Evolutionary conservation across 768 basidiomycete genomes (phyloP).

Genomic region (Collybia sp.): DNA sequence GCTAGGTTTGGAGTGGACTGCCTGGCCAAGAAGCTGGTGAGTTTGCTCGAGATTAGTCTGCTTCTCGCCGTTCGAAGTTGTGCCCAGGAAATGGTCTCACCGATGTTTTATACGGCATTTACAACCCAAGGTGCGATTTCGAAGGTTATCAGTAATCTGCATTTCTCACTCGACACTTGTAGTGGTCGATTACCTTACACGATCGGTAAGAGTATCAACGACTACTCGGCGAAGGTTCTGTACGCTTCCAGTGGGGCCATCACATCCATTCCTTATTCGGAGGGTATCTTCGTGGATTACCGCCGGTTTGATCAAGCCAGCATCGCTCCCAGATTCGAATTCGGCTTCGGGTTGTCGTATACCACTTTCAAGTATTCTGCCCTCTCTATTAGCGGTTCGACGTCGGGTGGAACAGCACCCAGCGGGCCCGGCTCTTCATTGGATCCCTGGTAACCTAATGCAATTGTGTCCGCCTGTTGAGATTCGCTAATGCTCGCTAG

Average conservation of each 20-base stretch:
- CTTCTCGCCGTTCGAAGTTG: not conserved
- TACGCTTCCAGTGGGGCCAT: slow-evolving; percentile 29
- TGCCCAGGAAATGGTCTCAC: slow-evolving; percentile 46
- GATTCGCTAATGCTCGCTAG: slow-evolving; percentile 18
- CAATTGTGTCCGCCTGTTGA: not conserved
- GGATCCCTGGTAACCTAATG: slow-evolving; percentile 37
- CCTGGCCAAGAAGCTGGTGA: slow-evolving; percentile 62
- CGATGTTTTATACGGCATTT: slow-evolving; percentile 55
- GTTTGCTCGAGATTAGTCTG: slow-evolving; percentile 1
- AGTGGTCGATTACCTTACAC: slow-evolving; percentile 46
- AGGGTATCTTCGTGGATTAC: slow-evolving; percentile 56
- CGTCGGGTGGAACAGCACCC: slow-evolving; percentile 36
- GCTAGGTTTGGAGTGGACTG: slow-evolving; percentile 46
- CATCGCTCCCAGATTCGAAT: slow-evolving; percentile 44
- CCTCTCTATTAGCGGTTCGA: slow-evolving; percentile 35
- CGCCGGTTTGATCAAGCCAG: slow-evolving; percentile 48
- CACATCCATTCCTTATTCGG: slow-evolving; percentile 50
- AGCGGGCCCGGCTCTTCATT: slow-evolving; percentile 46
- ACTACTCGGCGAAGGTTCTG: slow-evolving; percentile 53
- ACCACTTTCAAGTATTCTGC: slow-evolving; percentile 50
- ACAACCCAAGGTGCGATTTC: slow-evolving; percentile 47
- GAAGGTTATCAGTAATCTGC: not conserved
- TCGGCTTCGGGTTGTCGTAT: slow-evolving; percentile 51
- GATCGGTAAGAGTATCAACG: slow-evolving; percentile 45
- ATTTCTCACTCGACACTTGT: not conserved